Base-by-base conservation (phyloP, 108 stramenopile species). In the Cyclostephanos tholiformis region DNA sequence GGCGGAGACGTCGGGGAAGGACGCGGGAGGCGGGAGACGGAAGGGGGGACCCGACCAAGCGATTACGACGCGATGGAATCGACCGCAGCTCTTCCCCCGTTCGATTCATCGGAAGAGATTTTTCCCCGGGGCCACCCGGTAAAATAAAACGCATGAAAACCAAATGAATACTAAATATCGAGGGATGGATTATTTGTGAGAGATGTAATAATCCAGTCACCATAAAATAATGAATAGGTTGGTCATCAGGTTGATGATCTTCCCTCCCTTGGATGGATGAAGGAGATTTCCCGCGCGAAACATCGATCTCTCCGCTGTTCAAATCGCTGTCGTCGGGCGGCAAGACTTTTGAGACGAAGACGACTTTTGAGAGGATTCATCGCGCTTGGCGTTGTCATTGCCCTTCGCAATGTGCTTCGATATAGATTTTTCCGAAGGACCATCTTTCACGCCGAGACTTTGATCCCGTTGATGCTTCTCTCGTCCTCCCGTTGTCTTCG, bases 261-360 rank as follows among this genome's bases (percentile, higher is more conserved):
- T 32, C 32, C 32, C 32, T n/a, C 32, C 32, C 32, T 32, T 32
- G 3, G 32, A 32, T 32, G 32, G 32, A 32, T 4, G 4, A 32
- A 32, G 32, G 3, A 32, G 32, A 32, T 32, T 32, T 32, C 32
- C 32, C 32, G 32, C 41, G 12, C 41, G 41, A 41, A 41, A 4
- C 8, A 41, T 12, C 44, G 44, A 13, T 46, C 44, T 16, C 16
- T 2, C 44, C 44, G 13, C 44, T 41, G 1, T 1, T 60, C 39
- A 58, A 46, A 67, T 17, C 17, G 69, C 69, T 16, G 69, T 70
- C 14, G 69, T 70, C 32, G 69, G 69, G 39, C 69, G 69, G 51
- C 12, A 52, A 60, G 22, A 26, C 43, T 46, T 46, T 46, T 14
- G 13, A 16, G 44, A 46, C 44, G 44, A 10, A 41, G 41, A 36